A percentile compares a stretch with the other conserved stretches of the same genome.
Evolutionary conservation across 768 basidiomycete genomes (phyloP).

Genomic region (Boletus reticulatus): DNA sequence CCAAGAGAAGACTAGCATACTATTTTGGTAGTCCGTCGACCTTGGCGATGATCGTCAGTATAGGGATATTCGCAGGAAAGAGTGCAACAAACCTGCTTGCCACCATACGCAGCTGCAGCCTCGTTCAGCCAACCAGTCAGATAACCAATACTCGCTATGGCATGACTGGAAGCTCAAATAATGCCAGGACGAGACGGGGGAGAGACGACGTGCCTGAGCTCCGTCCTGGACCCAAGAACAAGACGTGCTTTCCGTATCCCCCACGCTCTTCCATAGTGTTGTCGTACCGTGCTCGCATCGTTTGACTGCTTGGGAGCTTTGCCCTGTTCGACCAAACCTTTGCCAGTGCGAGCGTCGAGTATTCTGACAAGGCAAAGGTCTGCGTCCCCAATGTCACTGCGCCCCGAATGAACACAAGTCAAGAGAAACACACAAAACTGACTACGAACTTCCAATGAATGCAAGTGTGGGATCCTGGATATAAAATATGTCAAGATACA

Average conservation of each 20-base stretch:
- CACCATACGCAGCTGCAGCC: slow-evolving; percentile 7
- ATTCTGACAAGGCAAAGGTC: neutral
- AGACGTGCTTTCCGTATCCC: slow-evolving; percentile 7
- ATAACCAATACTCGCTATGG: neutral
- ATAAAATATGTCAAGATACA: slow-evolving; percentile 14
- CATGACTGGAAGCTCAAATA: neutral
- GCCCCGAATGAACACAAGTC: neutral
- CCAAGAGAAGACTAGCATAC: neutral
- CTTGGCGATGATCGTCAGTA: neutral
- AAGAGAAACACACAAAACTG: too few relatives aligned
- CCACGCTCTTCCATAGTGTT: slow-evolving; percentile 6
- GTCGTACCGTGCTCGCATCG: slow-evolving; percentile 1
- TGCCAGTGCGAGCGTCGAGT: slow-evolving; percentile 7
- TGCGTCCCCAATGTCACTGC: neutral
- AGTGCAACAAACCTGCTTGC: slow-evolving; percentile 9
- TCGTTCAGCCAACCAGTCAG: slow-evolving; percentile 9
- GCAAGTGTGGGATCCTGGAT: slow-evolving; percentile 12
- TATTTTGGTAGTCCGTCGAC: neutral
- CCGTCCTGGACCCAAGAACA: neutral
- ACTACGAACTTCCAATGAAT: slow-evolving; percentile 1
- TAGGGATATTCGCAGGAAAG: neutral
- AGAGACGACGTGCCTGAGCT: neutral
- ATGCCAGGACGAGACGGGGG: neutral
- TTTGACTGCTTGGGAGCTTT: slow-evolving; percentile 4
- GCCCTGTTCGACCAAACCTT: slow-evolving; percentile 15